phyloP scores from a whole-genome alignment of 2,329 filamentous ascomycete species.

The Cladophialophora psammophila region DNA sequence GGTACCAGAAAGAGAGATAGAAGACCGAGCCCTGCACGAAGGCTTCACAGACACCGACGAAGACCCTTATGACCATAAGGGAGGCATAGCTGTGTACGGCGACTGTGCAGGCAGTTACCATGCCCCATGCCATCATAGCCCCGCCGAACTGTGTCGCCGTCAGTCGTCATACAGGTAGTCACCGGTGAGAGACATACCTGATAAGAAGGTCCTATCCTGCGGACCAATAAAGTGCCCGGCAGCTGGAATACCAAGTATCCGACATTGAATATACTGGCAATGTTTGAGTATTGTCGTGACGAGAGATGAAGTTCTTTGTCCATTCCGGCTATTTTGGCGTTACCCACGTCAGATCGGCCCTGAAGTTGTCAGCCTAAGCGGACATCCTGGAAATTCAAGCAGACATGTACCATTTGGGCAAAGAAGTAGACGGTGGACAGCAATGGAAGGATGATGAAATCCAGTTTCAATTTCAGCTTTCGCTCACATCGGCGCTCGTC shows the following conservation, averaged over 20 bases:
- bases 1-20: constrained; percentile 48
- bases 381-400: neutral
- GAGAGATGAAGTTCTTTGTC: constrained; percentile 14
- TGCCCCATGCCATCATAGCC: constrained; percentile 10
- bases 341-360: constrained; percentile 20
- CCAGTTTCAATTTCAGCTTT: constrained; percentile 19
- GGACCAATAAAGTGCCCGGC: constrained; percentile 3
- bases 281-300: neutral
- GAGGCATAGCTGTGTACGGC: no score
- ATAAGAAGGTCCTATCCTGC: no score
- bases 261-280: constrained; percentile 13
- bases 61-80: neutral
- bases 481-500: neutral
- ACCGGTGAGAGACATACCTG: no score
- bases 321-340: constrained; percentile 21
- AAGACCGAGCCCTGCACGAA: constrained; percentile 27
- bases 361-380: neutral
- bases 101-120: neutral
- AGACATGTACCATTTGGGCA: constrained; percentile 5
- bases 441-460: constrained; percentile 25
- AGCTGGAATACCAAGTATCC: constrained; percentile 26
- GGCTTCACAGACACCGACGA: constrained; percentile 10
- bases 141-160: constrained; percentile 4
- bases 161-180: no score
- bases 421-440: constrained; percentile 24